Evolutionary conservation across 2,329 filamentous ascomycete genomes (phyloP).

Genomic region (Chaetomium strumarium): DNA sequence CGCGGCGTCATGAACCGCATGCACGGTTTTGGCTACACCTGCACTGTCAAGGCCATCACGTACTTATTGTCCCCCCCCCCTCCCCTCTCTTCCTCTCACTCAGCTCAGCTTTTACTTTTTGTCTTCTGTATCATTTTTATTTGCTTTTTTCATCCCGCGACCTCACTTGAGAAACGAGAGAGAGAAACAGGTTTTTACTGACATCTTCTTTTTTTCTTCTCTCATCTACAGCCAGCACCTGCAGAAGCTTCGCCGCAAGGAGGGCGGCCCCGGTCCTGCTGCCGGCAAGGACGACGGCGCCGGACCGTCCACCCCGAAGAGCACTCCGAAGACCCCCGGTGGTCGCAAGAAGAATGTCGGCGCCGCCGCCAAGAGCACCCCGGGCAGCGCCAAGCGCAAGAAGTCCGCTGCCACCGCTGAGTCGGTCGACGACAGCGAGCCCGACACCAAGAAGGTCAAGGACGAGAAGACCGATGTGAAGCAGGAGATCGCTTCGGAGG

Average conservation of each 20-base stretch:
- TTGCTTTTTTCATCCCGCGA: conserved; percentile 6
- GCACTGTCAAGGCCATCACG: conserved; percentile 28
- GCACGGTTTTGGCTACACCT: conserved; percentile 23
- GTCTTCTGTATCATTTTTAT: conserved; percentile 7
- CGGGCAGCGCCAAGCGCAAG: conserved; percentile 15
- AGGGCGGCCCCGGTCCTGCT: conserved; percentile 12
- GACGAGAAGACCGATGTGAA: conserved; percentile 9
- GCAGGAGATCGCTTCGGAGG: neutral
- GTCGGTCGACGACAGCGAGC: conserved; percentile 10
- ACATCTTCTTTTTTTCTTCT: neutral
- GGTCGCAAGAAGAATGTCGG: conserved; percentile 10
- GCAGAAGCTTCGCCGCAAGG: conserved; percentile 31
- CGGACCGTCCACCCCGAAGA: neutral
- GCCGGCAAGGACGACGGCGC: conserved; percentile 1
- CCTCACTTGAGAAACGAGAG: neutral
- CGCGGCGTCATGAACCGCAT: conserved; percentile 23
- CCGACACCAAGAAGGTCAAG: conserved; percentile 15
- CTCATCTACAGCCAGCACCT: conserved; percentile 29
- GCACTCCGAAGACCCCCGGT: conserved; percentile 17
- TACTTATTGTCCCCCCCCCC: conserved; percentile 14
- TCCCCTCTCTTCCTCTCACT: neutral
- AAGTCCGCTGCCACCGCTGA: conserved; percentile 7
- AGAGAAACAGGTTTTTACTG: neutral
- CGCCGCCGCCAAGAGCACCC: conserved; percentile 8
- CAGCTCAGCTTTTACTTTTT: neutral